Evolutionary conservation across 805 yeast species (phyloP), one percentile per base, ranked within the genome.

Genomic region (Zygosaccharomyces lentus): DNA sequence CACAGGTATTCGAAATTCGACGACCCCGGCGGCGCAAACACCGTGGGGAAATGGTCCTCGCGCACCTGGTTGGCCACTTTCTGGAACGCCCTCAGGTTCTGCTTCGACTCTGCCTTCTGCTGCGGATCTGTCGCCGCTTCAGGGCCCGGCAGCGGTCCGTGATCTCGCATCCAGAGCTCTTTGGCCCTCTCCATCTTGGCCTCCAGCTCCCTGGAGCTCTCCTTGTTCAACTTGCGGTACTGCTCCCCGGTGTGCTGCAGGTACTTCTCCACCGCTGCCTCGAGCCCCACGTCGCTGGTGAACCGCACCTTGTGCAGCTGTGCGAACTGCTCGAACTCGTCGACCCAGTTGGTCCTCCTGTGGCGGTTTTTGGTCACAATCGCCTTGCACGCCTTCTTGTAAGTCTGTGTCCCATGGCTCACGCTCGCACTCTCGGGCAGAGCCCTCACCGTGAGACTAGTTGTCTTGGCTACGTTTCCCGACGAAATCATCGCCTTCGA

Each of bases 11-110:
- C 49, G 31, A 56, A 55, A 36, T 50, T 50, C 9, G 50, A 17
- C 2, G 52, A 45, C 4, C 53, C 54, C 2, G 66, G 64, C n/a
- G 36, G 24, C 13, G 57, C 50, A 41, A 49, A 47, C 16, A 59
- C 51, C 26, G 42, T 50, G 9, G 67, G 67, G 10, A 40, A 37
- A 47, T 61, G 65, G 5, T 51, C 47, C 9, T 51, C 46, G 38
- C 48, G 52, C 2, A 57, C 40, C 9, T 46, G 45, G 13, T 51
- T 51, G 23, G 57, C 29, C 17, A 40, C 45, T 30, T 31, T 43
- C 9, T 47, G 49, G 37, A 54, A 53, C 15, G 39, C 31, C 26
- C 40, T 46, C 17, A 47, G 51, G 13, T 42, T 4, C 26, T 24
- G 42, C 37, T 42, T 48, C 9, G 38, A 8, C 30, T 45, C 37